phyloP scores from a whole-genome alignment of 2,329 filamentous ascomycete genomes.

The Aphanoascus verrucosus region DNA sequence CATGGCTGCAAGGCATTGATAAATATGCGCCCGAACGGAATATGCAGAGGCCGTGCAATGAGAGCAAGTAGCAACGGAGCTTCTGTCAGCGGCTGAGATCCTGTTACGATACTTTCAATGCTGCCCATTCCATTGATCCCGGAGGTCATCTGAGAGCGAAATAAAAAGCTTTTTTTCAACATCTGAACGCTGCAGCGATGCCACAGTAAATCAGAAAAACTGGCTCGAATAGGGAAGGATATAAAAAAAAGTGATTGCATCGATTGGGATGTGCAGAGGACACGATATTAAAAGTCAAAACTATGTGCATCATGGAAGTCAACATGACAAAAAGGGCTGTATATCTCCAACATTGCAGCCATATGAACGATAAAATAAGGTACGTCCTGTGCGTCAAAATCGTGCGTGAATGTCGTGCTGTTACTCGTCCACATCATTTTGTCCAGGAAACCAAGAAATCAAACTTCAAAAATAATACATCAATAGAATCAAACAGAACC shows the following conservation, averaged over 20 bases:
- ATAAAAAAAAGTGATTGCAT: background rate
- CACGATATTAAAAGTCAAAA: conserved; percentile 5
- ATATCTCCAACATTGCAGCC: background rate
- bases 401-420: conserved; percentile 2
- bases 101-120: conserved; percentile 7
- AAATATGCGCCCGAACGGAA: conserved; percentile 7
- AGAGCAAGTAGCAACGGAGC: background rate
- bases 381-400: background rate
- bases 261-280: conserved; percentile 3
- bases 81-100: background rate
- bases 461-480: conserved; percentile 9
- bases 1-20: background rate
- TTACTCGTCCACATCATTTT: conserved; percentile 8
- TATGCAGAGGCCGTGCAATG: background rate
- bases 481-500: conserved; percentile 1
- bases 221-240: background rate
- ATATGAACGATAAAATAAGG: background rate
- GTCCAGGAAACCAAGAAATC: background rate
- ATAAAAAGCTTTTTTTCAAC: background rate
- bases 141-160: conserved; percentile 9
- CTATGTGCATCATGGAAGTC: background rate
- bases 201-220: background rate
- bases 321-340: background rate
- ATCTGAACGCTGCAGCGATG: background rate
- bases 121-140: conserved; percentile 16